These are phyloP conservation scores for Podila clonocystis DNA, from an alignment of 192 early-diverging fungal genomes.

Conservation along the genomic window DNA sequence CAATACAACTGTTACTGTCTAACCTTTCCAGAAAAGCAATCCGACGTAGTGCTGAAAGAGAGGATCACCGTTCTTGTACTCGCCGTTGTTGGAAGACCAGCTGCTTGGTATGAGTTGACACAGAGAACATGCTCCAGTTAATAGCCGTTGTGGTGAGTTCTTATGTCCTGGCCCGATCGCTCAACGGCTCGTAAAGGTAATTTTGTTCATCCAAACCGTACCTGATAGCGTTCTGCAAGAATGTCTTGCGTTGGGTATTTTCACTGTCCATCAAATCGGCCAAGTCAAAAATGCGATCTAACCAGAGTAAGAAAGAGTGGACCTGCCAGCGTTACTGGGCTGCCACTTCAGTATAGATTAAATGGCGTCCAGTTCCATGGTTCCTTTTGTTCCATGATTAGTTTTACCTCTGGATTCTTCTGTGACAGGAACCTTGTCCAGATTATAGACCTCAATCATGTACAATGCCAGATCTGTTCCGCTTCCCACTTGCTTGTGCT, in stretches of 20 bases:
- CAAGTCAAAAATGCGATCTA: conserved; percentile 50
- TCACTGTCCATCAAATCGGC: conserved; percentile 40
- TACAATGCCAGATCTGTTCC: conserved; percentile 86
- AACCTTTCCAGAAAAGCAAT: conserved; percentile 73
- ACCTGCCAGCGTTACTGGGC: conserved; percentile 49
- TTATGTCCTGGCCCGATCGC: too few relatives aligned
- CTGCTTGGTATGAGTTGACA: conserved; percentile 30
- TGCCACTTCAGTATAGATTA: too few relatives aligned
- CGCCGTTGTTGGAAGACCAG: conserved; percentile 68
- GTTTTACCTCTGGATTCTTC: conserved; percentile 71
- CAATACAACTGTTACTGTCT: not conserved
- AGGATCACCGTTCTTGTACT: conserved; percentile 72
- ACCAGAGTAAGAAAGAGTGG: conserved; percentile 56
- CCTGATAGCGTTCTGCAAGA: conserved; percentile 65
- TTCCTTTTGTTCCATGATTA: conserved; percentile 68
- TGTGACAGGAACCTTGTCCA: conserved; percentile 71
- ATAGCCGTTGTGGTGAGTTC: too few relatives aligned
- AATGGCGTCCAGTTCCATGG: conserved; percentile 16
- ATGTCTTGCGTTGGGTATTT: conserved; percentile 54
- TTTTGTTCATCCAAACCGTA: conserved; percentile 30
- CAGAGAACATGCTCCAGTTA: not conserved
- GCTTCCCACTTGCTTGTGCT: conserved; percentile 83
- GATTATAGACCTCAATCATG: conserved; percentile 84
- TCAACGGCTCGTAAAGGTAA: conserved; percentile 4
- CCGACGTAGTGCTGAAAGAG: conserved; percentile 80